phyloP scores from a whole-genome alignment of 768 basidiomycete genomes.

The Pleurotus pulmonarius region DNA sequence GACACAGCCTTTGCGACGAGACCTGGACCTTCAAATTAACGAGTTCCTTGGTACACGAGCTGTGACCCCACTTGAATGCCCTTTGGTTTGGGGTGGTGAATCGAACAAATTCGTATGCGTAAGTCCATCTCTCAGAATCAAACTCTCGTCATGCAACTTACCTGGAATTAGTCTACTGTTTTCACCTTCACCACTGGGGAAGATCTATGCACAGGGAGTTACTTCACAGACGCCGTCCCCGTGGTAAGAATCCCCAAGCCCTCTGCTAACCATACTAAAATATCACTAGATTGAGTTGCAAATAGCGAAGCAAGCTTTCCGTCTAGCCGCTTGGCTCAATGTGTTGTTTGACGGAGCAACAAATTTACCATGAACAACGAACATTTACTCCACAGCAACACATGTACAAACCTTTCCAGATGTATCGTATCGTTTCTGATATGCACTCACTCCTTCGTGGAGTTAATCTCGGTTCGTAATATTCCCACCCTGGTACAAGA shows the following conservation, averaged over 20 bases:
- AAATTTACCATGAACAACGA: slow-evolving; percentile 26
- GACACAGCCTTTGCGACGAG: slow-evolving; percentile 21
- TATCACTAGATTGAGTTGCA: slow-evolving; percentile 36
- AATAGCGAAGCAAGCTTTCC: slow-evolving; percentile 44
- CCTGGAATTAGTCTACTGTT: slow-evolving; percentile 31
- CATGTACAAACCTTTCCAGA: too few species aligned
- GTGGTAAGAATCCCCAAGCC: slow-evolving; percentile 19
- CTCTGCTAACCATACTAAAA: too few species aligned
- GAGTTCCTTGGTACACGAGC: slow-evolving; percentile 23
- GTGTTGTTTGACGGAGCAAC: slow-evolving; percentile 40
- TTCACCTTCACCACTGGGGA: slow-evolving; percentile 34
- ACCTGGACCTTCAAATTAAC: slow-evolving; percentile 28
- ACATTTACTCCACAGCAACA: too few species aligned
- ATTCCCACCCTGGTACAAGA: too few species aligned
- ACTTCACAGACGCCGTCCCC: slow-evolving; percentile 30
- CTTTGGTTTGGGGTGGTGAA: slow-evolving; percentile 45
- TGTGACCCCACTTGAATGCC: slow-evolving; percentile 40
- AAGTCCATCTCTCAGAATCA: slow-evolving; percentile 10
- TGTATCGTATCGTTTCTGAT: too few species aligned
- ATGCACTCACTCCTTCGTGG: too few species aligned
- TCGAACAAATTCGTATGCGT: slow-evolving; percentile 44
- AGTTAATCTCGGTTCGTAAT: too few species aligned
- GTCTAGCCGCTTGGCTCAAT: slow-evolving; percentile 48
- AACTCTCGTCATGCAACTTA: neutral
- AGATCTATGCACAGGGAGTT: slow-evolving; percentile 43